Conservation (phyloP, 176 grass and related monocot genomes). For the Lolium multiflorum region DNA sequence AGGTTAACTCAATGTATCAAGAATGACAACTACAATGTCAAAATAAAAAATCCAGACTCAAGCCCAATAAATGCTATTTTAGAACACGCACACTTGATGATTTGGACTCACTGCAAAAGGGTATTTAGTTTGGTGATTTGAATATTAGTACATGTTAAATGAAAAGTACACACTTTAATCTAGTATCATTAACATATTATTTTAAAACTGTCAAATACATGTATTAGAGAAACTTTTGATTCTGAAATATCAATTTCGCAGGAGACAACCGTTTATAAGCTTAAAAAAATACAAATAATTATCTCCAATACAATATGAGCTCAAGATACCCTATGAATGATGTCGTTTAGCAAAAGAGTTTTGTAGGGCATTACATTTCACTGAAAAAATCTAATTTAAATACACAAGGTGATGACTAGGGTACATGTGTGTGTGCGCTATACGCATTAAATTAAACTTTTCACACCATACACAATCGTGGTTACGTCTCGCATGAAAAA, state of each 20-base stretch:
- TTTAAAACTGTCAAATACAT: neutral
- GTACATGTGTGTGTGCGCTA: no score
- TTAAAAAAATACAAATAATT: neutral
- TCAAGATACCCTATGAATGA: neutral
- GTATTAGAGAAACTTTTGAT: neutral
- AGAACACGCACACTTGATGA: neutral
- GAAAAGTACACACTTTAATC: neutral
- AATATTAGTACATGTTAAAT: neutral
- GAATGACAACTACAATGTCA: neutral
- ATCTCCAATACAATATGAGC: neutral
- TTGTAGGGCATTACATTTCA: neutral
- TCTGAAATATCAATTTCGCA: neutral
- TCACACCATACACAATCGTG: no score
- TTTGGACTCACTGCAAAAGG: neutral
- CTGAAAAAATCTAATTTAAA: no score
- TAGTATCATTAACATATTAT: neutral
- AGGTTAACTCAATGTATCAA: conserved; percentile 14
- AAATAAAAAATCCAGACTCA: neutral
- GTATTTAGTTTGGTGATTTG: neutral
- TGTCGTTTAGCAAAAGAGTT: conserved; percentile 17
- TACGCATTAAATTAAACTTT: no score
- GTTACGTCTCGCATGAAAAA: no score
- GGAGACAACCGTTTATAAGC: neutral
- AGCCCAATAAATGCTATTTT: neutral
- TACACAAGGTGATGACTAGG: no score